Evolutionary conservation across 306 rosid genomes (phyloP), one percentile per base, ranked within the genome.

Genomic region (Sicyos baderoa): DNA sequence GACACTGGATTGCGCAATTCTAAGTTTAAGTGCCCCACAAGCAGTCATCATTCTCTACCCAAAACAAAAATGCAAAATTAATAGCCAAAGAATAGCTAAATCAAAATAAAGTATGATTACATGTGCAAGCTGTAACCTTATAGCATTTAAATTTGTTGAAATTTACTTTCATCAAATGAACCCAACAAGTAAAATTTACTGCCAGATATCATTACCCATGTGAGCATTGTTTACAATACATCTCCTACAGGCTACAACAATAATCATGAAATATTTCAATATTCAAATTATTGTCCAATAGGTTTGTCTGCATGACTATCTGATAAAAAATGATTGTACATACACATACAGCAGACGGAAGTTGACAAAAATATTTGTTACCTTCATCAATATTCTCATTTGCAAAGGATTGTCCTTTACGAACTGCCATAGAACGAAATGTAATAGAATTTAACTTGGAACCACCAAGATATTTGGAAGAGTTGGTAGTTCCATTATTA

Each of bases 301-400:
- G 37, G 71, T 66, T 35, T 5, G 42, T 35, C 3, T 23, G 23
- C 54, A 14, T 2, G 7, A 22, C 21, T 0, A 66, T 66, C 32
- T 23, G 55, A 45, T 19, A 22, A 66, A 22, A 14, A 32, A 32
- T 15, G 8, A 45, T 47, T 21, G 21, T 22, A 32, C 70, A 64
- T 23, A 9, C 42, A 10, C 27, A 37, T 27, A 35, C n/a, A 29
- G 47, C 9, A 12, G 61, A 35, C 7, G 63, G 19, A 21, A 29
- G 49, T 50, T 21, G 61, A 40, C 54, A 37, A 54, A 54, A 72
- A 40, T 1, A 70, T 53, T 50, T 70, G 57, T 74, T 70, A 92
- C 95, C 98, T 83, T 89, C 97, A 61, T 88, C 96, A 32, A 80
- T 78, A 72, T 87, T 93, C 83, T 93, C 98, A 57, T 85, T 89